These are phyloP conservation scores for Salix viminalis DNA, from an alignment of 345 rosid species.

Conservation along the genomic window DNA sequence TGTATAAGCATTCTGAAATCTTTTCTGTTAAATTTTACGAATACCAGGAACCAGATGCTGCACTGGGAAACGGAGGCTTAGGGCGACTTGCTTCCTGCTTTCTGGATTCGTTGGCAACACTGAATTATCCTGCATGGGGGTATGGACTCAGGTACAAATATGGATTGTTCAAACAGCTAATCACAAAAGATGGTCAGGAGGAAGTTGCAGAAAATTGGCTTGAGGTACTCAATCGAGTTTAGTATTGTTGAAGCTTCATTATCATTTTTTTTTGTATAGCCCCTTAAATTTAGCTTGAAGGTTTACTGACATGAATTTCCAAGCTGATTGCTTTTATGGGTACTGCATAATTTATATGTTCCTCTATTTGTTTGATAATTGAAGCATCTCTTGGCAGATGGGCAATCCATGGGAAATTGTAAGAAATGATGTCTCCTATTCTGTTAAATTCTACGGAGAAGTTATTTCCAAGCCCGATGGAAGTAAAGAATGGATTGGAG, in stretches of 20 bases:
- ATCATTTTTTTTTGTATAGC: not conserved
- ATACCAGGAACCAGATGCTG: conserved; percentile 49
- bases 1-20: not conserved
- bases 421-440: conserved; percentile 42
- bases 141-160: conserved; percentile 50
- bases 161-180: conserved; percentile 49
- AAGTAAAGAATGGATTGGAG: conserved; percentile 43
- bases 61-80: conserved; percentile 48
- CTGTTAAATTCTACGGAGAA: conserved; percentile 43
- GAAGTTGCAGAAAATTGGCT: conserved; percentile 59
- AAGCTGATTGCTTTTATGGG: not conserved
- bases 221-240: conserved; percentile 27
- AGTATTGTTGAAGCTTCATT: not conserved
- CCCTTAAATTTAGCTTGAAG: not conserved
- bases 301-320: not conserved
- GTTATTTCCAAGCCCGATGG: conserved; percentile 37
- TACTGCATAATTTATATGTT: not conserved
- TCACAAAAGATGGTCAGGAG: conserved; percentile 50
- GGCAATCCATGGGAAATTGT: conserved; percentile 61
- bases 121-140: conserved; percentile 53
- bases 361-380: not conserved
- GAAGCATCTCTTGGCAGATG: conserved; percentile 27
- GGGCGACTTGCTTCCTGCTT: conserved; percentile 53
- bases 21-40: not conserved
- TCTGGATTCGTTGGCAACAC: conserved; percentile 49